Conservation (phyloP, 23 red algal species). For the Cyanidioschyzon merolae region DNA sequence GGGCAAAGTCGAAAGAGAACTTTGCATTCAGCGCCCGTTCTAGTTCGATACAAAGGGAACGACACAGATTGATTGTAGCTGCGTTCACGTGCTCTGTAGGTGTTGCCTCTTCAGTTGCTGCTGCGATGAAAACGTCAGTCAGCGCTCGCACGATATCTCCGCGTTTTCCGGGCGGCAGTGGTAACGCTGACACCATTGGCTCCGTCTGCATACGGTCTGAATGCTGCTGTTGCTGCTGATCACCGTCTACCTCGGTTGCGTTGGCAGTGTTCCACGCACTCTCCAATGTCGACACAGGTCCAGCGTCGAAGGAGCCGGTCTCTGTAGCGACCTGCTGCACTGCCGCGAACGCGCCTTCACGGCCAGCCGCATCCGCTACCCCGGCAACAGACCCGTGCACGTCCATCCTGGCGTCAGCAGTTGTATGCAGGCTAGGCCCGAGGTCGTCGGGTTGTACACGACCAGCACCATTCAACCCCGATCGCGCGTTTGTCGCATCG, state of each 20-base stretch:
- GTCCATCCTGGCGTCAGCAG: neutral
- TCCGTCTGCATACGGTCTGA: neutral
- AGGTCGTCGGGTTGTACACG: neutral
- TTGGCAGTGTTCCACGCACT: neutral
- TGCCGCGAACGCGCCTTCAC: neutral
- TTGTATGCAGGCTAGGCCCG: neutral
- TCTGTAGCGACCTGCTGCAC: neutral
- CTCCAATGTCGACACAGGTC: neutral
- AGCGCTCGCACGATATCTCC: neutral
- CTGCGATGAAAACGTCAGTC: neutral
- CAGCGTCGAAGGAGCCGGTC: neutral
- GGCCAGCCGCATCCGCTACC: no score
- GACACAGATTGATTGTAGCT: neutral
- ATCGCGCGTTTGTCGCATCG: neutral
- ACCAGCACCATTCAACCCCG: neutral
- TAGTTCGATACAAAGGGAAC: slow-evolving; percentile 1
- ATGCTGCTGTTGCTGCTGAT: neutral
- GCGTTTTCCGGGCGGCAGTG: slow-evolving; percentile 10
- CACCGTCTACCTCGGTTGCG: neutral
- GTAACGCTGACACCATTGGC: neutral
- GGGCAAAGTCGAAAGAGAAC: slow-evolving; percentile 9
- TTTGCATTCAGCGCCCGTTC: neutral
- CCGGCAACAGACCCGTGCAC: neutral
- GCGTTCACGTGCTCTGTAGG: neutral
- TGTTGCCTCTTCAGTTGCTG: neutral